Evolutionary conservation across 139 green algal genomes (phyloP).

Genomic region (Spirogloea muscicola): DNA sequence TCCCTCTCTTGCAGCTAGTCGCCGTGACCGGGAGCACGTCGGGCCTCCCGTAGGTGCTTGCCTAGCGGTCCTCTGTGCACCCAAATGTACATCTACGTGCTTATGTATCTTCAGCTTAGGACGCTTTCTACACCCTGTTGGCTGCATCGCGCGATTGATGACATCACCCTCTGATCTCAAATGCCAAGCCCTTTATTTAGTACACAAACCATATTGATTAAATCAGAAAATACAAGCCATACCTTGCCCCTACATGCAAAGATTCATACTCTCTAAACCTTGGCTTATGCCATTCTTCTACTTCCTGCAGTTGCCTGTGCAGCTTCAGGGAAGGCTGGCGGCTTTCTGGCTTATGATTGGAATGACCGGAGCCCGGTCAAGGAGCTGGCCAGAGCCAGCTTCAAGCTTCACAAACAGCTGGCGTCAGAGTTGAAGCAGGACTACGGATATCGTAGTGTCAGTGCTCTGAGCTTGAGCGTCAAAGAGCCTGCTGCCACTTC

Average conservation of each 20-base stretch:
- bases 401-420: slow-evolving; percentile 52
- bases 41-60: too few species aligned
- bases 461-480: slow-evolving; percentile 25
- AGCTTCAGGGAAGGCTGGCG: slow-evolving; percentile 49
- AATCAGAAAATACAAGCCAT: too few species aligned
- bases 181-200: too few species aligned
- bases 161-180: too few species aligned
- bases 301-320: slow-evolving; percentile 38
- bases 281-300: background rate
- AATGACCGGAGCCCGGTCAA: slow-evolving; percentile 20
- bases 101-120: too few species aligned
- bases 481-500: background rate
- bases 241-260: background rate
- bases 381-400: slow-evolving; percentile 42
- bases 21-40: too few species aligned
- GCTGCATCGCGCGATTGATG: too few species aligned
- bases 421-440: slow-evolving; percentile 32
- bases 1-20: background rate
- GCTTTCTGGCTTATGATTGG: slow-evolving; percentile 53
- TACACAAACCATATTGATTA: too few species aligned
- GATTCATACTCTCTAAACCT: background rate
- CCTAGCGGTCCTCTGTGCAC: too few species aligned
- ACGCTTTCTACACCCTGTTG: too few species aligned
- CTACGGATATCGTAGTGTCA: slow-evolving; percentile 36
- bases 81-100: too few species aligned